Evolutionary conservation across 768 basidiomycete genomes (phyloP), one percentile per base, ranked within the genome.

Genomic region (Russula earlei): DNA sequence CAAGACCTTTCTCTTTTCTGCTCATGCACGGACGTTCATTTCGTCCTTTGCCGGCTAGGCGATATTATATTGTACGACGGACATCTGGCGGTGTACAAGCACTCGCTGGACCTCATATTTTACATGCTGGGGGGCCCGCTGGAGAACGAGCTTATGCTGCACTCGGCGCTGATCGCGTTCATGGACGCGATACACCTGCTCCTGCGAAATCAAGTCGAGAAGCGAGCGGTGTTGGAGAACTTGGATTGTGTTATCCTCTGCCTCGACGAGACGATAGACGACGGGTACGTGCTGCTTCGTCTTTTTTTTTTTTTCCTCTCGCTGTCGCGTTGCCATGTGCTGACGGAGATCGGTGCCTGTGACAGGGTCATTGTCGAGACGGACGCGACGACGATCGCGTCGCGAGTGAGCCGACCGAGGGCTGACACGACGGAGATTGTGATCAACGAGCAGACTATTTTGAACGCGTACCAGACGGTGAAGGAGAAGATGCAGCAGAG

Each of bases 131-230:
- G 90, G 14, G 83, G 86, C 4, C 78, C 90, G 7, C 74, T 75
- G 2, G 93, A 96, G 72, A 99, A 99, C 71, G 96, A 99, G 70
- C 80, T 98, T 52, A 96, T 97, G 91, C 82, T 98, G 34, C 81
- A 87, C 54, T 72, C 81, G n/a, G 87, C 90, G 15, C 82, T 98
- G 15, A 77, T 75, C 37, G 89, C 91, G 0, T 85, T 96, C 66
- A 76, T 82, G 48, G 96, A 98, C 65, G 91, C 94, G 34, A 73
- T 94, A 24, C 80, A 83, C 19, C 75, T 97, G 66, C 76, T 98
- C 31, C 77, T 99, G 27, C 78, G 93, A 43, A 93, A 94, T 67
- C 84, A 92, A 65, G 80, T 98, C 15, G 96, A 99, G 76, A 98
- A 97, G 73, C 78, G 95, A 14, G 88, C 85, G 10, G 85, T 98